Evolutionary conservation across 2,329 filamentous ascomycete species (phyloP).

Genomic region (Penicillium sp.): DNA sequence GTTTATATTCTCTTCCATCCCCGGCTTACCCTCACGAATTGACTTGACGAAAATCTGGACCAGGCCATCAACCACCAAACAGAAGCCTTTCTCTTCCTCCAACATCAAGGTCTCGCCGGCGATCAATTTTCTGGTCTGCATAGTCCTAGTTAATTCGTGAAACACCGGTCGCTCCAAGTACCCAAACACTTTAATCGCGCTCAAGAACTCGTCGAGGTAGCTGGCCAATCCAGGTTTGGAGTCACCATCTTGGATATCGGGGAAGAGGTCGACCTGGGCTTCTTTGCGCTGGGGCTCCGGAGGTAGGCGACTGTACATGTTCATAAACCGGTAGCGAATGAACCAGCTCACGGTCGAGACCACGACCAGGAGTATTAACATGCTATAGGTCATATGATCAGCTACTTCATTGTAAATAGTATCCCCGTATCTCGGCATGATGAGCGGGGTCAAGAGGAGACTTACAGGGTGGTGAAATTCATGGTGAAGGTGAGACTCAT

Average conservation of each 20-base stretch:
- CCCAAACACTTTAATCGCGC: constrained; percentile 98
- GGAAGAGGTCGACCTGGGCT: constrained; percentile 91
- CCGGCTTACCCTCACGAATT: constrained; percentile 50
- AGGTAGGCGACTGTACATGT: constrained; percentile 92
- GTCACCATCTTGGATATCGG: constrained; percentile 86
- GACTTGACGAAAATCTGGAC: constrained; percentile 99
- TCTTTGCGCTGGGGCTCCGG: constrained; percentile 95
- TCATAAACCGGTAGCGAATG: constrained; percentile 90
- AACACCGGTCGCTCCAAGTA: constrained; percentile 96
- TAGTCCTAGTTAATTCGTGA: constrained; percentile 93
- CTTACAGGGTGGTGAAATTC: constrained; percentile 94
- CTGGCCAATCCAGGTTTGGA: constrained; percentile 90
- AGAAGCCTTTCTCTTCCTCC: constrained; percentile 98
- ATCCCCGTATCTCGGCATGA: too few relatives aligned
- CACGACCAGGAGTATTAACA: constrained; percentile 74
- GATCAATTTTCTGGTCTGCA: constrained; percentile 96
- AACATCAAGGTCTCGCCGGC: constrained; percentile 92
- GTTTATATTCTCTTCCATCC: constrained; percentile 41
- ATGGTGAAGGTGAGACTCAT: constrained; percentile 95
- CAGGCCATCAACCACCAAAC: constrained; percentile 90
- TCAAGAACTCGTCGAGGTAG: constrained; percentile 96
- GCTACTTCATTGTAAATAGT: not conserved
- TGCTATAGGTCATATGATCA: constrained; percentile 44
- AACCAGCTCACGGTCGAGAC: constrained; percentile 91
- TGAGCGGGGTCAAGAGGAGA: not conserved